Conservation (phyloP, 2,329 filamentous ascomycete species). For the Xylaria sp. region DNA sequence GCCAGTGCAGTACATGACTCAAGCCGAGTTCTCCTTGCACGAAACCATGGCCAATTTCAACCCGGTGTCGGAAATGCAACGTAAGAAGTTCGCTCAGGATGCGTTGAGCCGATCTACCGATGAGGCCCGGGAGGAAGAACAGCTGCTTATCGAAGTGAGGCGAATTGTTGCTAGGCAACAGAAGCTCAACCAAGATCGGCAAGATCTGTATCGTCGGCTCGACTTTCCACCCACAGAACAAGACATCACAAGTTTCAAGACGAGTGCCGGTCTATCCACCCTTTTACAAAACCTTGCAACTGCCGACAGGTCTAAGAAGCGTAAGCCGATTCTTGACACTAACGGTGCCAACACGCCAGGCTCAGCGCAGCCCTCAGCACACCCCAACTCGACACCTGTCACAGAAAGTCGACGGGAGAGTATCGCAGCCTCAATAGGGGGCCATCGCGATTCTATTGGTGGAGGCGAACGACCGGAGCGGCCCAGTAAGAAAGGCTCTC, state of each 20-base stretch:
- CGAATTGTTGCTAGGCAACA: conserved; percentile 88
- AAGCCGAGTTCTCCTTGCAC: conserved; percentile 80
- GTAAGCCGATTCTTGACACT: conserved; percentile 68
- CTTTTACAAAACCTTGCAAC: conserved; percentile 83
- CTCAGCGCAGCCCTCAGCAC: conserved; percentile 41
- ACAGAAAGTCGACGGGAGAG: conserved; percentile 58
- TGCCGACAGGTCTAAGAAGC: conserved; percentile 88
- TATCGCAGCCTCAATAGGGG: conserved; percentile 52
- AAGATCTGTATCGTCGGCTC: conserved; percentile 84
- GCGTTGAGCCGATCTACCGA: conserved; percentile 81
- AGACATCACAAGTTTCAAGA: conserved; percentile 79
- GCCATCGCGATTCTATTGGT: conserved; percentile 53
- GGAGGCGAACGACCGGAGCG: conserved; percentile 49
- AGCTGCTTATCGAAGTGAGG: conserved; percentile 86
- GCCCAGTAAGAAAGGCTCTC: conserved; percentile 56
- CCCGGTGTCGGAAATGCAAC: conserved; percentile 74
- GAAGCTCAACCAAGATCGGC: conserved; percentile 83
- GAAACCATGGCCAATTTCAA: conserved; percentile 89
- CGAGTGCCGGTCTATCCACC: conserved; percentile 77
- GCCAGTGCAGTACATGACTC: conserved; percentile 84
- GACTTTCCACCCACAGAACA: conserved; percentile 76
- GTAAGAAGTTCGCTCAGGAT: conserved; percentile 84
- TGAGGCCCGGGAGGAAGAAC: conserved; percentile 91
- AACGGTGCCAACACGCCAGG: conserved; percentile 58
- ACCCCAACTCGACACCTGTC: conserved; percentile 44